Base-by-base conservation (phyloP, 768 basidiomycete genomes). In the Rhizopogon rudus region DNA sequence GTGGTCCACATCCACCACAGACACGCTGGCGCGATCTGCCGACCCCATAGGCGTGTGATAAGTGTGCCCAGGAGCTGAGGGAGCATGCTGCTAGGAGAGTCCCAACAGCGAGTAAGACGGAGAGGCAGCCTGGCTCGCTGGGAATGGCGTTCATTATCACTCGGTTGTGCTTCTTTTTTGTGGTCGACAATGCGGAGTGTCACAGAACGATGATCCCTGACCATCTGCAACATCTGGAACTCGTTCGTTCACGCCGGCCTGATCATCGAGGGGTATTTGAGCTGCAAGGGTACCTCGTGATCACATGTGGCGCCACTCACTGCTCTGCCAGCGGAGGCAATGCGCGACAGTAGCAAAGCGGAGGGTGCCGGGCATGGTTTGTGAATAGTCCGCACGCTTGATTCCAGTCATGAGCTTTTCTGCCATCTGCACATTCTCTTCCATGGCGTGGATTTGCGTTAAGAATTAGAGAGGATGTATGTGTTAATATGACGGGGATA, bases 361-460 rank as follows among this genome's bases (percentile, higher is more conserved):
- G 60, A 53, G 70, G 62, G 12, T 69, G 70, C 60, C 78, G 76
- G 35, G 72, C 63, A 81, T 80, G 7, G 77, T 67, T 63, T 83
- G 83, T 53, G 84, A 80, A 58, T 80, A 69, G 68, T 87, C 84
- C 20, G 82, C 83, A 42, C 81, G 78, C 63, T 88, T 86, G 58
- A 88, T 85, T 58, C 87, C 84, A 22, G 81, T 82, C 68, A 87
- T 72, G 25, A 87, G 75, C 58, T 82, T 25, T 25, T 25, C 81
- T 1, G 86, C 85, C 76, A 88, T 79, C 53, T 84, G 78, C 77
- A 81, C 85, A 39, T 76, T 75, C 40, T 81, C 82, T 40, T 83
- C 81, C 63, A 79, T 62, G 12, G 73, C 68, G 41, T 81, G 77
- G 63, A 78, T 82, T 54, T 81, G 79, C 0, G 74, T 69, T 17